Percentiles rank a stretch among this genome's conserved stretches.
These are phyloP conservation scores for Rugonectria rugulosa DNA, from an alignment of 2,329 filamentous ascomycete species.

Conservation along the genomic window DNA sequence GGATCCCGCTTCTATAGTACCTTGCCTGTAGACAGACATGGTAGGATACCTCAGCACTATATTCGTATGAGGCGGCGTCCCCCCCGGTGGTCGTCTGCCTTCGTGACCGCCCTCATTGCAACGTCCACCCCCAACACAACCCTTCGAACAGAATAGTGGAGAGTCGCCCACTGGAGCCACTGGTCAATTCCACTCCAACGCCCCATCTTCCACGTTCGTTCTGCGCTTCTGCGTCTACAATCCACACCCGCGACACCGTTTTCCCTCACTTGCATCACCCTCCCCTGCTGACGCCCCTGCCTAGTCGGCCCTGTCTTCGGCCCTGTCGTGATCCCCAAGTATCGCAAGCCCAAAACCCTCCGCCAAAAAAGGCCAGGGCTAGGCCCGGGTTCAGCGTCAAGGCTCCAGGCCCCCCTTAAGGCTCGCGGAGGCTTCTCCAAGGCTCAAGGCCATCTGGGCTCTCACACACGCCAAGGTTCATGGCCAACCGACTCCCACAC, in stretches of 20 bases:
- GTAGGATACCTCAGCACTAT: too few relatives aligned
- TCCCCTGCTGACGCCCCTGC: slow-evolving; percentile 34
- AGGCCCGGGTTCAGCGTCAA: slow-evolving; percentile 22
- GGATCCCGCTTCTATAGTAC: too few relatives aligned
- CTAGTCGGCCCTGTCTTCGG: slow-evolving; percentile 22
- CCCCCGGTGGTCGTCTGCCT: neutral
- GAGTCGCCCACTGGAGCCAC: slow-evolving; percentile 8
- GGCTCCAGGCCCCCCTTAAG: slow-evolving; percentile 23
- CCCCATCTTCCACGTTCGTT: slow-evolving; percentile 34
- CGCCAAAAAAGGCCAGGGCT: slow-evolving; percentile 23
- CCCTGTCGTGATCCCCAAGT: slow-evolving; percentile 40
- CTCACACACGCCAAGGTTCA: slow-evolving; percentile 6
- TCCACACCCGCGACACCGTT: slow-evolving; percentile 35
- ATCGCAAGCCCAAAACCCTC: slow-evolving; percentile 37
- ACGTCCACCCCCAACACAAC: slow-evolving; percentile 1
- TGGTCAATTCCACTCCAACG: slow-evolving; percentile 16
- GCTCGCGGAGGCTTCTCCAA: slow-evolving; percentile 14
- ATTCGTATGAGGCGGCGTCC: neutral
- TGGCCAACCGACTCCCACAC: slow-evolving; percentile 7
- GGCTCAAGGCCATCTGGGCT: slow-evolving; percentile 11
- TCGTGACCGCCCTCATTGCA: slow-evolving; percentile 3
- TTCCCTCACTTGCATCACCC: slow-evolving; percentile 39
- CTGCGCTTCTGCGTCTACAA: slow-evolving; percentile 35
- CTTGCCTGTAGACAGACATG: too few relatives aligned
- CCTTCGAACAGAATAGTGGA: slow-evolving; percentile 3